phyloP scores from a whole-genome alignment of 192 early-diverging fungal genomes.

The Chytriomyces confervae region DNA sequence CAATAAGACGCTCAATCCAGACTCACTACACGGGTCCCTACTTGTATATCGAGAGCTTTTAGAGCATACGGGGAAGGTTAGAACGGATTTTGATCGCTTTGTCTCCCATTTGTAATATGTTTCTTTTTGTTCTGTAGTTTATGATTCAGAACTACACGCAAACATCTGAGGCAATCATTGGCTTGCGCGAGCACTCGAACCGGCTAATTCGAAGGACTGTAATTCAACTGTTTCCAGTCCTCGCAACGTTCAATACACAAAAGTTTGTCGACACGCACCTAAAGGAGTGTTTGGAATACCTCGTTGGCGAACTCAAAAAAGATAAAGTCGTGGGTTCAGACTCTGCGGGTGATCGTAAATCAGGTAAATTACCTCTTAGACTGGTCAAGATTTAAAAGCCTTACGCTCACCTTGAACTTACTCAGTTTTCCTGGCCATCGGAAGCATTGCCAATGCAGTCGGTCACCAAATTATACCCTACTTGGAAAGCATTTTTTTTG shows the following conservation, averaged over 20 bases:
- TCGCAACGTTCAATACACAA: constrained; percentile 79
- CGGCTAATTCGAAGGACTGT: constrained; percentile 80
- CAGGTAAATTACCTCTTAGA: constrained; percentile 38
- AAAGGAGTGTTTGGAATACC: constrained; percentile 72
- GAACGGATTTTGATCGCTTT: not conserved
- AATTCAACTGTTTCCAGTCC: constrained; percentile 78
- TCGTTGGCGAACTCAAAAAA: constrained; percentile 74
- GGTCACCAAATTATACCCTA: constrained; percentile 78
- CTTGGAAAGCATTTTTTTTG: constrained; percentile 76
- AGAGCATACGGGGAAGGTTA: constrained; percentile 78
- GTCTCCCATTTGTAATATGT: not conserved
- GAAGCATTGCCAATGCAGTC: constrained; percentile 81
- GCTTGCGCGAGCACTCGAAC: constrained; percentile 80
- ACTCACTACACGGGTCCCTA: constrained; percentile 85
- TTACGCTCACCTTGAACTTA: not conserved
- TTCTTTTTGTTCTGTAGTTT: constrained; percentile 58
- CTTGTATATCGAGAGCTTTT: constrained; percentile 82
- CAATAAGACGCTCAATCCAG: constrained; percentile 64
- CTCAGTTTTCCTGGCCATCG: constrained; percentile 83
- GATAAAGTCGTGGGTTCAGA: constrained; percentile 44
- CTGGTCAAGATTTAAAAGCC: not conserved
- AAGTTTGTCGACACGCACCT: constrained; percentile 74
- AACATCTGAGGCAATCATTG: constrained; percentile 76
- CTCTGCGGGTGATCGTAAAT: constrained; percentile 54
- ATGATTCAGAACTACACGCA: constrained; percentile 81